Evolutionary conservation across 2,329 filamentous ascomycete species (phyloP), one percentile per base, ranked within the genome.

Genomic region (Didymella sp.): DNA sequence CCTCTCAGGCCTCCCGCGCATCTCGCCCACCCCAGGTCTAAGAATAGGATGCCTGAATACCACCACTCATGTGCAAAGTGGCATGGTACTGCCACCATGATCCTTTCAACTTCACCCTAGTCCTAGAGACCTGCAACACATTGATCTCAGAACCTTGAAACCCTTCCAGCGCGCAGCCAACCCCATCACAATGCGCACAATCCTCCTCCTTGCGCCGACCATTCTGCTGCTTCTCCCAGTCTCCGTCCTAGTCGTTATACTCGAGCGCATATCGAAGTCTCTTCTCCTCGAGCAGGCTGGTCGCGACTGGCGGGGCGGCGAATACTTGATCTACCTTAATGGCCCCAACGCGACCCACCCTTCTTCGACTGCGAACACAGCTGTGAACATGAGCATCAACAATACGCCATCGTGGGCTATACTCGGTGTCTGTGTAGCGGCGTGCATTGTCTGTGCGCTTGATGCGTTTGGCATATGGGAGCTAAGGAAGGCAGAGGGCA

Each of bases 381-480:
- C 60, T 28, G 28, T 71, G 6, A 35, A 47, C 9, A 28, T 73
- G 6, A n/a, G 44, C 22, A 54, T 62, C 6, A 56, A 69, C 40
- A 15, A 52, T 2, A 59, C 33, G 2, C 65, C 71, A 1, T 59
- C 56, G 1, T 22, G 57, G 21, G 64, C 64, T 6, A 63, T 69
- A 49, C 46, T 73, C 0, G 63, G 63, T 1, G 31, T 66, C 19
- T 61, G 62, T 30, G 35, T 64, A 6, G 35, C 67, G 9, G 67
- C 62, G 0, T 60, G 63, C 25, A 22, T 64, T 7, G 61, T 70
- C 4, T 51, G 60, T n/a, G 57, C 60, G 21, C 25, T 74, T 8
- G 62, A 58, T 9, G 45, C 48, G 2, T 67, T 67, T 25, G 71
- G 64, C 0, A 66, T 70, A 44, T 74, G 70, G 71, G 71, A 74